Base-by-base conservation (phyloP, 176 grass and related monocot species). In the Secale cereale region DNA sequence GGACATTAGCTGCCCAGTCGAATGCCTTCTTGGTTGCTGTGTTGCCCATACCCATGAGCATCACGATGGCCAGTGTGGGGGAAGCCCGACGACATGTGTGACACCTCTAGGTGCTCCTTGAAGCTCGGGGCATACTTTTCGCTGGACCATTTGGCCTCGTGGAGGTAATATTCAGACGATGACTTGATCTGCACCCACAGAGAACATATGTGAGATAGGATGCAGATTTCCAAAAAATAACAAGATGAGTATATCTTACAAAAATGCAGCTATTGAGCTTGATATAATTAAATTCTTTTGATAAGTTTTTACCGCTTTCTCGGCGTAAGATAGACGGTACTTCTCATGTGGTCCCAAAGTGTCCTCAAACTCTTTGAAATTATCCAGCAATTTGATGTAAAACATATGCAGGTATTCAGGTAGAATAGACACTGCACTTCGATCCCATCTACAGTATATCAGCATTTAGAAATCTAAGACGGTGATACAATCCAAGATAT, bases 141-240 rank as follows among this genome's bases (percentile, higher is more conserved):
- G 15, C 27, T 43, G 16, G 31, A 64, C 85, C 85, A 86, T 39
- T 81, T 59, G 37, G 75, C 62, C 78, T 86, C 77, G 17, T 26
- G 30, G 27, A 70, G 33, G 23, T 80, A 86, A 12, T 59, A 52
- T 11, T 39, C 35, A 37, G 35, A 37, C 6, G 7, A 37, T 2
- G 35, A 37, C 7, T 37, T 8, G 1, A 37, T 8, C 35, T 37
- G 35, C 35, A 37, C 1, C 35, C 35, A 37, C 35, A 8, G 35
- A n/a, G 1, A 8, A 37, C 7, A 37, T 8, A 37, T 8, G 35
- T 37, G 7, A 37, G 35, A 37, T 37, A 37, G 7, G 7, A 35
- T 6, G 33, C 7, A 6, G 33, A 35, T 6, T 35, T 35, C 33
- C 8, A 7, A 37, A 8, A 37, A 8, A 8, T 37, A 8, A 8